phyloP scores from a whole-genome alignment of 139 green algal genomes.

The Marvania coccoides region DNA sequence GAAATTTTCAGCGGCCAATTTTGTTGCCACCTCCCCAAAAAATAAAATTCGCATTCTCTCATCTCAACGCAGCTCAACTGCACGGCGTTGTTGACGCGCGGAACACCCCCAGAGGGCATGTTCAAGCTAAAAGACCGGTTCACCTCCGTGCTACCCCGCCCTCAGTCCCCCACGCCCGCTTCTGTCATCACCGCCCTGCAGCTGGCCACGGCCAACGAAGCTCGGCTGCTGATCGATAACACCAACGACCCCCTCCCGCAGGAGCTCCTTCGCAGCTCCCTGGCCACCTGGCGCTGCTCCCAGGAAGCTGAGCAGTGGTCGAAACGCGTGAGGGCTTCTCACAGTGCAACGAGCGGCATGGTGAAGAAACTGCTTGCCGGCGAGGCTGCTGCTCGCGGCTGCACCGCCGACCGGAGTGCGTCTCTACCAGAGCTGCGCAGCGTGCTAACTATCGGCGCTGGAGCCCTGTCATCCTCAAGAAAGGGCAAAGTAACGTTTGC shows the following conservation, averaged over 20 bases:
- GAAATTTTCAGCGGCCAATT: too few species aligned
- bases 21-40: too few species aligned
- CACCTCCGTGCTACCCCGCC: too few species aligned
- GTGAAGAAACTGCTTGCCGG: not conserved
- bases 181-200: not conserved
- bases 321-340: not conserved
- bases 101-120: too few species aligned
- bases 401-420: not conserved
- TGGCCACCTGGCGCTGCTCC: not conserved
- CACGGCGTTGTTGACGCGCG: too few species aligned
- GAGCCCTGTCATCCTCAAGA: not conserved
- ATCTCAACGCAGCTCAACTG: too few species aligned
- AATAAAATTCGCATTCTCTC: too few species aligned
- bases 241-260: not conserved
- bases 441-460: not conserved
- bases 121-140: too few species aligned
- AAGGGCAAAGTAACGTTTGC: not conserved
- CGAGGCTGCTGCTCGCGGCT: not conserved
- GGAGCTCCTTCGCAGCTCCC: not conserved
- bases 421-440: not conserved
- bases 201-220: not conserved
- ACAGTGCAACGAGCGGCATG: not conserved
- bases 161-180: not conserved
- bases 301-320: not conserved
- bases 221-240: not conserved